Percentiles rank a stretch among this genome's conserved stretches.
These are phyloP conservation scores for Yamadazyma triangularis DNA, from an alignment of 1,139 yeast species.

Conservation along the genomic window DNA sequence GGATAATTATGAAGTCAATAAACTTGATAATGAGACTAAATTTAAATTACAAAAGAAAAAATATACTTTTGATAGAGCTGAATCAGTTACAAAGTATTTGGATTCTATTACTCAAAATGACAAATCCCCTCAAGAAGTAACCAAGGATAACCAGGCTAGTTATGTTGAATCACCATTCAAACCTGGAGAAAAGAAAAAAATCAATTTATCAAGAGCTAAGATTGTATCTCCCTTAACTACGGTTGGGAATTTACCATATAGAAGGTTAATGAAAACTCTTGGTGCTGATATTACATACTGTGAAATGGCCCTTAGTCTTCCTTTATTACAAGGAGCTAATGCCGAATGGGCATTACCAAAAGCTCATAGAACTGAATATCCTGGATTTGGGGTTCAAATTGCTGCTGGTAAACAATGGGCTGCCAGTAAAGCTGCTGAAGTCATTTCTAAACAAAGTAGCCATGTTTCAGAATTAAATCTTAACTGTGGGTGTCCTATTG, in stretches of 20 bases:
- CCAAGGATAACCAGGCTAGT: conserved; percentile 29
- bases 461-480: conserved; percentile 75
- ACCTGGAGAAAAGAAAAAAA: conserved; percentile 72
- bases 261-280: conserved; percentile 83
- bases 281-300: conserved; percentile 94
- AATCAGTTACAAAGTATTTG: conserved; percentile 49
- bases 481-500: conserved; percentile 98
- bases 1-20: conserved; percentile 60
- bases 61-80: conserved; percentile 54
- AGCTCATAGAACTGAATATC: conserved; percentile 76
- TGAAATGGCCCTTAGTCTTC: conserved; percentile 90
- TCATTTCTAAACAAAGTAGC: conserved; percentile 51
- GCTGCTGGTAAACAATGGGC: conserved; percentile 94
- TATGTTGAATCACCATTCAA: conserved; percentile 77
- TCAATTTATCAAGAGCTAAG: conserved; percentile 68
- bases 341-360: conserved; percentile 98
- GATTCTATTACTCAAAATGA: conserved; percentile 42
- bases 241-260: conserved; percentile 95
- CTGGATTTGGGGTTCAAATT: conserved; percentile 91
- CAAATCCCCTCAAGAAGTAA: conserved; percentile 26
- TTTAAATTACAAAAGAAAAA: conserved; percentile 58
- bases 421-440: conserved; percentile 87
- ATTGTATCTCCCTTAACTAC: conserved; percentile 95
- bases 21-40: conserved; percentile 51
- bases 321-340: conserved; percentile 82